These are phyloP conservation scores for Sphagnurus paluster DNA, from an alignment of 1,284 basidiomycete genomes.

Conservation along the genomic window DNA sequence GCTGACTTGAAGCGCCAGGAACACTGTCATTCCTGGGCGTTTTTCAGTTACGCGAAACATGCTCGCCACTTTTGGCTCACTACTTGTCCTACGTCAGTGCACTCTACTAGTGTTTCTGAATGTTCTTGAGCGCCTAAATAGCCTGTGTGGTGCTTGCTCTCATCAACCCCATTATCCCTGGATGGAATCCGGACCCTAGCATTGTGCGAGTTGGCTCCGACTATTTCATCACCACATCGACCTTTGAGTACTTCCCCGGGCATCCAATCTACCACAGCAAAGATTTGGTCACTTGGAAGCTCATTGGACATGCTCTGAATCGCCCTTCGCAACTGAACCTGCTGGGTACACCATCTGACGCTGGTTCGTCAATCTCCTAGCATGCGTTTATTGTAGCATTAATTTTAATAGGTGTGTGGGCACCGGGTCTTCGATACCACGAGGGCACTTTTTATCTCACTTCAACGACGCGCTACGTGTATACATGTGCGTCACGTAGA, in stretches of 20 bases:
- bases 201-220: conserved; percentile 36
- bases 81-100: background rate
- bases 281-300: conserved; percentile 34
- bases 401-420: conserved; percentile 29
- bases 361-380: conserved; percentile 18
- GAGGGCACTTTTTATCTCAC: conserved; percentile 32
- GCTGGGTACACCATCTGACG: conserved; percentile 24
- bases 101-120: background rate
- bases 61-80: background rate
- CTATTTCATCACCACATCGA: conserved; percentile 39
- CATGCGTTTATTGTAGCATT: background rate
- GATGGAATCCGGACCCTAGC: conserved; percentile 41
- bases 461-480: conserved; percentile 37
- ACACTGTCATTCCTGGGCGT: too few species aligned
- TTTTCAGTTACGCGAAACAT: too few species aligned
- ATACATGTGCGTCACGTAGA: conserved; percentile 27
- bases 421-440: conserved; percentile 32
- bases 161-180: conserved; percentile 36
- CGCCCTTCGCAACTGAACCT: conserved; percentile 17
- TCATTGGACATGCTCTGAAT: conserved; percentile 33
- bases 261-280: conserved; percentile 41
- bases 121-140: background rate
- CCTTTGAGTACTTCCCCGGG: conserved; percentile 40
- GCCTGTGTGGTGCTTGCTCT: conserved; percentile 4
- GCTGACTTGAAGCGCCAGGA: too few species aligned